Conservation (phyloP, 2,329 filamentous ascomycete genomes). For the Tolypocladium paradoxum region DNA sequence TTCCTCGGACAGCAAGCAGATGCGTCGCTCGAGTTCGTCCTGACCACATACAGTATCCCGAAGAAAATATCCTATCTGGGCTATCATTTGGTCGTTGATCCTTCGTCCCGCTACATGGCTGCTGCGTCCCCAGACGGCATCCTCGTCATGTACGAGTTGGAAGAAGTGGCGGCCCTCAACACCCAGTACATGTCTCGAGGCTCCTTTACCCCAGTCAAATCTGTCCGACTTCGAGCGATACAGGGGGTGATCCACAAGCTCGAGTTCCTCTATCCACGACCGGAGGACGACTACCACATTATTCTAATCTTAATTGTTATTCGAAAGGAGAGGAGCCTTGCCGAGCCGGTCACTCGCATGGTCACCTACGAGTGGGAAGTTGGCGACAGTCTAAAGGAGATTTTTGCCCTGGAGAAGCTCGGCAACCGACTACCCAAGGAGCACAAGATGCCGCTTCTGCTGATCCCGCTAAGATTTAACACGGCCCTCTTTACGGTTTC, state of each 20-base stretch:
- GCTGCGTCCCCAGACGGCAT: conserved; percentile 59
- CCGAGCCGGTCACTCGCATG: conserved; percentile 32
- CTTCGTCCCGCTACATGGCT: conserved; percentile 57
- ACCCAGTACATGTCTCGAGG: conserved; percentile 33
- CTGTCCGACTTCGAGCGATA: conserved; percentile 32
- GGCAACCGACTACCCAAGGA: conserved; percentile 40
- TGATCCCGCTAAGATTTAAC: conserved; percentile 62
- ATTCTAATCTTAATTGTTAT: conserved; percentile 61
- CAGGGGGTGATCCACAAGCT: conserved; percentile 74
- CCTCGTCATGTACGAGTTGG: conserved; percentile 63
- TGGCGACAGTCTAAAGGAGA: conserved; percentile 33
- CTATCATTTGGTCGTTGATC: conserved; percentile 66
- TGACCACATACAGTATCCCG: conserved; percentile 49
- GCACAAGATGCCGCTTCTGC: conserved; percentile 51
- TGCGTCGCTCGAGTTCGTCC: conserved; percentile 47
- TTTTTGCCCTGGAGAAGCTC: conserved; percentile 34
- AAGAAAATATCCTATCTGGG: conserved; percentile 46
- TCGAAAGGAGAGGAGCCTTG: conserved; percentile 23
- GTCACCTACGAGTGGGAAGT: conserved; percentile 51
- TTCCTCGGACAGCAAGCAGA: conserved; percentile 42
- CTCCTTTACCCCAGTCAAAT: conserved; percentile 48
- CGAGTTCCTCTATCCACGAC: conserved; percentile 68
- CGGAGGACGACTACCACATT: conserved; percentile 56
- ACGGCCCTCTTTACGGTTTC: conserved; percentile 62
- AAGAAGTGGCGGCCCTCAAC: conserved; percentile 40